These are phyloP conservation scores for Podospora appendiculata DNA, from an alignment of 495 filamentous ascomycete species.

Conservation along the genomic window DNA sequence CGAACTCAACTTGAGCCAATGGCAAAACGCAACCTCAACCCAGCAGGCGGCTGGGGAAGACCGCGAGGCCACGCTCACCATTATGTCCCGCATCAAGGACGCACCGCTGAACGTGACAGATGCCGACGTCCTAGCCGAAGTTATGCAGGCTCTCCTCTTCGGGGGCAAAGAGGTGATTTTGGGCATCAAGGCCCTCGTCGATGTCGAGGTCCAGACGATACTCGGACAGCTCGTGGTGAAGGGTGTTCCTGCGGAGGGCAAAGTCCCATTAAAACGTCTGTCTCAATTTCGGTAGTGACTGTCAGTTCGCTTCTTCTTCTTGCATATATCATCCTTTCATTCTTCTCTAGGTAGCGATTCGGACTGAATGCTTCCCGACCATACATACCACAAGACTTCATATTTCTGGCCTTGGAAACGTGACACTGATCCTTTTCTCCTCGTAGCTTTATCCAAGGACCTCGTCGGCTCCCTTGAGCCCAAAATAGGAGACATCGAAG, in stretches of 20 bases:
- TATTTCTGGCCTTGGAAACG: neutral
- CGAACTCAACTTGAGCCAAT: constrained; percentile 63
- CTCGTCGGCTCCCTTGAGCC: constrained; percentile 47
- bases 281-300: constrained; percentile 35
- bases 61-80: constrained; percentile 51
- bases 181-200: constrained; percentile 70
- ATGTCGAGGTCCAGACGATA: constrained; percentile 69
- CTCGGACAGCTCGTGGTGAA: constrained; percentile 73
- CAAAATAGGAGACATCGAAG: constrained; percentile 52
- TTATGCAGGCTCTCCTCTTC: constrained; percentile 70
- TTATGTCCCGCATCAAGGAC: constrained; percentile 66
- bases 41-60: constrained; percentile 46
- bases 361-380: too few relatives aligned
- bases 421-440: neutral
- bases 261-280: constrained; percentile 81
- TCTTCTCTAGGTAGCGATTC: neutral
- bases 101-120: constrained; percentile 78
- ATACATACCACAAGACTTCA: too few relatives aligned
- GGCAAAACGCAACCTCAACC: constrained; percentile 80
- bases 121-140: constrained; percentile 60
- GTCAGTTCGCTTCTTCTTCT: constrained; percentile 40
- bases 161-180: constrained; percentile 56
- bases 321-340: neutral
- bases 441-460: constrained; percentile 29
- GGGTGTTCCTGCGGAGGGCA: constrained; percentile 76